Evolutionary conservation across 805 yeast species (phyloP).

Genomic region (Cyberlindnera subsufficiens): DNA sequence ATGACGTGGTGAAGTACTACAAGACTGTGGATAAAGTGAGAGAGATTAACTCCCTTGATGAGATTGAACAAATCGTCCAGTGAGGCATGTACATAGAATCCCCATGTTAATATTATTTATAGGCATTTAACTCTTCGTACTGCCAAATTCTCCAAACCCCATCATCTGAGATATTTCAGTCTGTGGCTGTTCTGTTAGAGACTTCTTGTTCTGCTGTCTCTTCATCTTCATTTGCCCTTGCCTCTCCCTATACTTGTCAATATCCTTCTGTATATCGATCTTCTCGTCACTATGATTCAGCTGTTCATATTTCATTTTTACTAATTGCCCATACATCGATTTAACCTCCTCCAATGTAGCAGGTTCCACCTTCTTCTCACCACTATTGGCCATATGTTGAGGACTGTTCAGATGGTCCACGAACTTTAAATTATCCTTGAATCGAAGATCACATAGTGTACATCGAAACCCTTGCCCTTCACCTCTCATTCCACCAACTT

Average conservation of each 20-base stretch:
- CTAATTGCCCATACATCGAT: slow-evolving; percentile 30
- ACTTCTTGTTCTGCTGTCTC: slow-evolving; percentile 7
- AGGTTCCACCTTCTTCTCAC: slow-evolving; percentile 29
- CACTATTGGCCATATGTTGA: slow-evolving; percentile 49
- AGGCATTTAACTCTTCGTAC: slow-evolving; percentile 32
- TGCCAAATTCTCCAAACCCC: slow-evolving; percentile 58
- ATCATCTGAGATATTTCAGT: slow-evolving; percentile 32
- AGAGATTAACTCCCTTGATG: slow-evolving; percentile 3
- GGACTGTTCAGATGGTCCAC: slow-evolving; percentile 80
- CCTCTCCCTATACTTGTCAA: slow-evolving; percentile 31
- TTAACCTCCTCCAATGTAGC: slow-evolving; percentile 46
- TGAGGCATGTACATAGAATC: not conserved
- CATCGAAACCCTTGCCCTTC: slow-evolving; percentile 82
- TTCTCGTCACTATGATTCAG: slow-evolving; percentile 11
- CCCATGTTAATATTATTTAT: not conserved
- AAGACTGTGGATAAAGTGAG: slow-evolving; percentile 55
- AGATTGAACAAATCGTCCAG: slow-evolving; percentile 1
- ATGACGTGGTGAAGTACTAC: slow-evolving; percentile 50
- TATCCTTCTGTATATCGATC: slow-evolving; percentile 35
- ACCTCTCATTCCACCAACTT: slow-evolving; percentile 34
- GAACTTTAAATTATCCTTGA: slow-evolving; percentile 74
- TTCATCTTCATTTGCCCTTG: slow-evolving; percentile 29
- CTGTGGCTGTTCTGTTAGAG: slow-evolving; percentile 12
- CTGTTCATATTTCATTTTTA: slow-evolving; percentile 24
- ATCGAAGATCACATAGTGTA: slow-evolving; percentile 71